These are phyloP conservation scores for Thinopyrum elongatum DNA, from an alignment of 176 grass and related monocot species.

Conservation along the genomic window DNA sequence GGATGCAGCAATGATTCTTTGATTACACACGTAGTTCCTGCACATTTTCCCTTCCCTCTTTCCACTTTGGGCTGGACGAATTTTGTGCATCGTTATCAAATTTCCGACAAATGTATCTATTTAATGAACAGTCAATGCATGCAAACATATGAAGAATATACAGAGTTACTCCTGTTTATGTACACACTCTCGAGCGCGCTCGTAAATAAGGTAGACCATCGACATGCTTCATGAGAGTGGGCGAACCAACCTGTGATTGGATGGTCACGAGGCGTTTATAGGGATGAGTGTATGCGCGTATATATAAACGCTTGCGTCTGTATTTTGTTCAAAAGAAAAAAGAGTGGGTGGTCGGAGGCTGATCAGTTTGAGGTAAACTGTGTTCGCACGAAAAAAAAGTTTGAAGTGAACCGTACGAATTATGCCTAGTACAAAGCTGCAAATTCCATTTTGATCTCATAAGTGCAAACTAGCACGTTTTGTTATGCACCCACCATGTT, in stretches of 20 bases:
- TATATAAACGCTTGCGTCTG: no score
- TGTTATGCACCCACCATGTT: no score
- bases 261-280: no score
- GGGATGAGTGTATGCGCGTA: no score
- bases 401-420: background rate
- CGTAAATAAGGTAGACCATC: background rate
- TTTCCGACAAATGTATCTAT: constrained; percentile 31
- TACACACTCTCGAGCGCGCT: no score
- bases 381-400: no score
- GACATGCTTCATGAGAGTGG: background rate
- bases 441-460: background rate
- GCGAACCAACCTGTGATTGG: no score
- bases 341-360: background rate
- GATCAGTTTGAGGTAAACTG: background rate
- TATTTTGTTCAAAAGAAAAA: no score
- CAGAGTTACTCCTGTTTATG: background rate
- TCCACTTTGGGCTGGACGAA: background rate
- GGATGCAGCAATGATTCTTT: constrained; percentile 51
- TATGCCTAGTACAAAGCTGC: background rate
- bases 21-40: constrained; percentile 24
- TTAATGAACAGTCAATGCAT: constrained; percentile 21
- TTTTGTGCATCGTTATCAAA: constrained; percentile 32
- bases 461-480: background rate
- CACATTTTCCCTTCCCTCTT: constrained; percentile 20
- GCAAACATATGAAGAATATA: background rate